These are phyloP conservation scores for Ascochyta koolunga DNA, from an alignment of 2,329 filamentous ascomycete genomes.

Conservation along the genomic window DNA sequence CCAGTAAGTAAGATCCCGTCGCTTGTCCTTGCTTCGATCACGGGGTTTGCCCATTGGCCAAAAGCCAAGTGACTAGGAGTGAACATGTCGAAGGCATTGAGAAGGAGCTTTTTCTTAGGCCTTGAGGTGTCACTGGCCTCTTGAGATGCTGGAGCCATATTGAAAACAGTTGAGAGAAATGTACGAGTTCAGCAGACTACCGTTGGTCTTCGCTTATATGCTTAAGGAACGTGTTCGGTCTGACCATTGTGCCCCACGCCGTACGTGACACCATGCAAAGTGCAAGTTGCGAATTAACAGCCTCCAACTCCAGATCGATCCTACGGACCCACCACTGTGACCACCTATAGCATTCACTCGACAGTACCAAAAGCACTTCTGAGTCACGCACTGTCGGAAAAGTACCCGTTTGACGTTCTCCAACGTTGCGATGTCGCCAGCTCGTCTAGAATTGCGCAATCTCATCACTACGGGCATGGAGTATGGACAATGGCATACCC, in stretches of 20 bases:
- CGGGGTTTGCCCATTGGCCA: conserved; percentile 20
- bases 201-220: too few species aligned
- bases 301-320: background rate
- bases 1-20: conserved; percentile 34
- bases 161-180: too few species aligned
- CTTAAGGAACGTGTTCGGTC: too few species aligned
- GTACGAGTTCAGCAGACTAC: too few species aligned
- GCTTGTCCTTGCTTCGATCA: conserved; percentile 21
- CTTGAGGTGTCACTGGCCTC: background rate
- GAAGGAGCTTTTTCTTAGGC: conserved; percentile 43
- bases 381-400: background rate
- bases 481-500: background rate
- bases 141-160: background rate
- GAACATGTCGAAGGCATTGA: conserved; percentile 48
- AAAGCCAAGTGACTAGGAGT: conserved; percentile 15
- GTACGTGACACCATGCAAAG: background rate
- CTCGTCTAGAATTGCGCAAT: conserved; percentile 25
- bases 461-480: conserved; percentile 1
- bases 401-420: conserved; percentile 6
- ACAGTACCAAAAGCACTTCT: too few species aligned
- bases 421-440: conserved; percentile 24
- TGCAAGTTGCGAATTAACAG: background rate
- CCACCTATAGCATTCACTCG: too few species aligned
- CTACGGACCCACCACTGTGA: background rate
- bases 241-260: too few species aligned